Percentiles rank a stretch among this genome's conserved stretches.
Evolutionary conservation across 805 yeast genomes (phyloP).

Genomic region (Ogataea saltuana): DNA sequence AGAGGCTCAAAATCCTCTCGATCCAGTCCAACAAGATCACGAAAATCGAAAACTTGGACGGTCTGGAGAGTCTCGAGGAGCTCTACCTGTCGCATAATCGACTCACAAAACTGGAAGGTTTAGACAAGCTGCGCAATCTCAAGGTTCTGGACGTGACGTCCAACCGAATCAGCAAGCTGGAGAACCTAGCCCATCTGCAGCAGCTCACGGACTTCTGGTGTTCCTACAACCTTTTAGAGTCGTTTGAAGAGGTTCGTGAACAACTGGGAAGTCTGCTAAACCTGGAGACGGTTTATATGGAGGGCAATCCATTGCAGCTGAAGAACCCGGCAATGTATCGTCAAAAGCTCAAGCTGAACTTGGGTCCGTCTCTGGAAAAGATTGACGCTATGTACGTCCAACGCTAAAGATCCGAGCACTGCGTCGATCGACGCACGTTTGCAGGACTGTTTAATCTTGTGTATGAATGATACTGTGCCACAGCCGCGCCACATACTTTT

Average conservation of each 20-base stretch:
- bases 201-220: conserved; percentile 95
- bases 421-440: not conserved
- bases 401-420: not conserved
- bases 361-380: conserved; percentile 72
- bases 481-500: not conserved
- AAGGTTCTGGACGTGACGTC: conserved; percentile 79
- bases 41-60: conserved; percentile 79
- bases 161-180: conserved; percentile 62
- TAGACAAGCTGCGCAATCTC: conserved; percentile 68
- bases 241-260: conserved; percentile 66
- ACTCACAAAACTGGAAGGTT: conserved; percentile 69
- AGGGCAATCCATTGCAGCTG: conserved; percentile 85
- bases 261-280: conserved; percentile 62
- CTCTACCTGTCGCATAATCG: conserved; percentile 87
- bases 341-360: conserved; percentile 71
- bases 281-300: conserved; percentile 88
- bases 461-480: too few relatives aligned
- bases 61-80: conserved; percentile 73
- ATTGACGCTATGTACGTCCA: conserved; percentile 84
- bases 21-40: conserved; percentile 84
- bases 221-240: conserved; percentile 67
- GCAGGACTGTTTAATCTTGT: too few relatives aligned
- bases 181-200: conserved; percentile 61
- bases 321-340: conserved; percentile 79
- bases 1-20: conserved; percentile 71